Percentiles rank a stretch among this genome's conserved stretches.
Evolutionary conservation across 2,329 filamentous ascomycete genomes (phyloP).

Genomic region (Penicillium verrucosum): DNA sequence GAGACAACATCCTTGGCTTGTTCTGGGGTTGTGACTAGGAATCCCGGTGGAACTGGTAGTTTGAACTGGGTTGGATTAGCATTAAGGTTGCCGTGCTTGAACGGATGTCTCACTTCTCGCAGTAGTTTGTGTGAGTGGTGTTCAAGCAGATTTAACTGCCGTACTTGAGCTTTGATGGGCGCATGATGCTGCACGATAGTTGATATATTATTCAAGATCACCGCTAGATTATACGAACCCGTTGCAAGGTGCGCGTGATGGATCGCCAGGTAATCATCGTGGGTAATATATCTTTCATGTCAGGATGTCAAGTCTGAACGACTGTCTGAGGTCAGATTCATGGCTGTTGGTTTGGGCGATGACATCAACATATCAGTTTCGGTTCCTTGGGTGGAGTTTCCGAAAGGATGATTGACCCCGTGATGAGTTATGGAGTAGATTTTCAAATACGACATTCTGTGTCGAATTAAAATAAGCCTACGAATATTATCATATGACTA

Average conservation of each 20-base stretch:
- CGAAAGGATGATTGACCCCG: not conserved
- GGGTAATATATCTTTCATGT: not conserved
- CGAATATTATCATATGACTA: not conserved
- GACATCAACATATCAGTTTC: conserved; percentile 3
- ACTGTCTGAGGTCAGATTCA: not conserved
- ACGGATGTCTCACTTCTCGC: not conserved
- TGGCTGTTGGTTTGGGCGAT: not conserved
- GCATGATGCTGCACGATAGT: not conserved
- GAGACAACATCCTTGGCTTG: conserved; percentile 26
- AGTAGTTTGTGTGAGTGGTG: conserved; percentile 2
- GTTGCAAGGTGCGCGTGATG: not conserved
- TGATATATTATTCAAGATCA: not conserved
- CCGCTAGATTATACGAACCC: not conserved
- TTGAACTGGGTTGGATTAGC: conserved; percentile 18
- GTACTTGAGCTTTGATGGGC: not conserved
- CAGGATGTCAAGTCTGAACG: not conserved
- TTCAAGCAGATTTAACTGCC: conserved; percentile 1
- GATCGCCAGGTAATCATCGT: conserved; percentile 6
- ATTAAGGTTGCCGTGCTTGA: not conserved
- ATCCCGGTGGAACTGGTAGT: conserved; percentile 28
- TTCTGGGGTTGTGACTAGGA: conserved; percentile 22
- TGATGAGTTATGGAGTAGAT: not conserved
- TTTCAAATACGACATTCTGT: not conserved
- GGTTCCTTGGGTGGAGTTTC: conserved; percentile 1
- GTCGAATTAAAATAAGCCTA: not conserved